Evolutionary conservation across 345 rosid species (phyloP).

Genomic region (Euphorbia lathyris): DNA sequence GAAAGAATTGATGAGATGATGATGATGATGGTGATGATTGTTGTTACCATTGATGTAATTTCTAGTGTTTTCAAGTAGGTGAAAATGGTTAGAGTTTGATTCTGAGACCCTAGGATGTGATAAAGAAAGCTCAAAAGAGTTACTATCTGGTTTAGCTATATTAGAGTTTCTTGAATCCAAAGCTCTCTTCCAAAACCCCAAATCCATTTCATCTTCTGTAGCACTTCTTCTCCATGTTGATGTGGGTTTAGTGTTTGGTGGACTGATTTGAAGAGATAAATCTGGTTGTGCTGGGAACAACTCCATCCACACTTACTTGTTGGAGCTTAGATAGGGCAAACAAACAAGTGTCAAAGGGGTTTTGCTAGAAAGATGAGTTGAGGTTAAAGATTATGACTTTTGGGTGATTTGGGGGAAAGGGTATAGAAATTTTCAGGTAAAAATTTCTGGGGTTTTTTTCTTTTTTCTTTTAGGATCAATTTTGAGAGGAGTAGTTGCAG

Average conservation of each 20-base stretch:
- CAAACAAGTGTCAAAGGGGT: not conserved
- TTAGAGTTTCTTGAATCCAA: conserved; percentile 46
- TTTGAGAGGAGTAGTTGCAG: conserved; percentile 41
- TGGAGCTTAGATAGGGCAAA: conserved; percentile 3
- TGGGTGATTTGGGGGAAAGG: conserved; percentile 29
- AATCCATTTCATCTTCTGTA: conserved; percentile 46
- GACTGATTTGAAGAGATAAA: conserved; percentile 65
- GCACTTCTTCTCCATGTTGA: conserved; percentile 62
- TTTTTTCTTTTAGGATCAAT: conserved; percentile 25
- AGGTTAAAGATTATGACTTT: not conserved
- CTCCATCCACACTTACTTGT: conserved; percentile 66
- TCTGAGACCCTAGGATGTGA: conserved; percentile 52
- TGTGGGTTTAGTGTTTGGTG: conserved; percentile 62
- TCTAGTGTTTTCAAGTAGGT: conserved; percentile 28
- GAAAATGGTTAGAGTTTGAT: conserved; percentile 38
- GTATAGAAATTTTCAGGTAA: conserved; percentile 18
- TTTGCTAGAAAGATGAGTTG: not conserved
- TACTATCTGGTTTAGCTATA: conserved; percentile 40
- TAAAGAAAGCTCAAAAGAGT: conserved; percentile 56
- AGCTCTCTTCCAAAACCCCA: conserved; percentile 62
- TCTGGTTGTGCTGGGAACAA: conserved; percentile 83
- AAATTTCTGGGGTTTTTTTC: conserved; percentile 10
- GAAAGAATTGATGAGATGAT: conserved; percentile 40
- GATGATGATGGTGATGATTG: conserved; percentile 28
- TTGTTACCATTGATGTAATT: conserved; percentile 27